A percentile compares a stretch with the other conserved stretches of the same genome.
phyloP scores from a whole-genome alignment of 176 grass and related monocot genomes.

The Ensete glaucum region DNA sequence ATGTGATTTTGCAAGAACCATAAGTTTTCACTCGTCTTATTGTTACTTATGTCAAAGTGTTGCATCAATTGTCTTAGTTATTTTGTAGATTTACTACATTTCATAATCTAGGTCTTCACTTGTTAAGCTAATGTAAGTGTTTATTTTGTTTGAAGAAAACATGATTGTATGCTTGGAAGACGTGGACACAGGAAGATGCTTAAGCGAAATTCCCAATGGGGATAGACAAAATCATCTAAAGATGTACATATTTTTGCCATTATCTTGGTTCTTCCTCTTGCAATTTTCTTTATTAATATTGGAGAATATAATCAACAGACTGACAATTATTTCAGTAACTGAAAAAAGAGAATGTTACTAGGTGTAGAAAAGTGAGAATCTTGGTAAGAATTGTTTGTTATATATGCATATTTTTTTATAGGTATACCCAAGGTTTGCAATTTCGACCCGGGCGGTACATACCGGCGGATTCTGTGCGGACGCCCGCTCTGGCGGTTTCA shows the following conservation, averaged over 20 bases:
- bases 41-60: neutral
- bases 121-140: constrained; percentile 31
- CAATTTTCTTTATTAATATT: constrained; percentile 14
- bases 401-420: neutral
- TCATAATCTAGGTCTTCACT: neutral
- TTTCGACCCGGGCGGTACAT: too few species aligned
- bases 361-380: neutral
- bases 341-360: neutral
- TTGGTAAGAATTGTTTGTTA: neutral
- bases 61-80: neutral
- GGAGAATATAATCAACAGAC: neutral
- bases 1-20: neutral
- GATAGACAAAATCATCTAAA: constrained; percentile 49
- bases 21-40: neutral
- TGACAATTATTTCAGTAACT: neutral
- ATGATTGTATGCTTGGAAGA: constrained; percentile 99
- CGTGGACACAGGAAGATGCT: constrained; percentile 68
- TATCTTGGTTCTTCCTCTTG: constrained; percentile 8
- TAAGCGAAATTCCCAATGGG: constrained; percentile 56
- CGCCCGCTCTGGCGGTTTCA: too few species aligned
- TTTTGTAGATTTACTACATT: neutral
- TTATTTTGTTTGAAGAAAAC: constrained; percentile 61
- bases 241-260: constrained; percentile 43
- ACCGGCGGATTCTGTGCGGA: too few species aligned
- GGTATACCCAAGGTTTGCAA: too few species aligned